These are phyloP conservation scores for Ascomycota sp. DNA, from an alignment of 2,329 filamentous ascomycete genomes.

Conservation along the genomic window DNA sequence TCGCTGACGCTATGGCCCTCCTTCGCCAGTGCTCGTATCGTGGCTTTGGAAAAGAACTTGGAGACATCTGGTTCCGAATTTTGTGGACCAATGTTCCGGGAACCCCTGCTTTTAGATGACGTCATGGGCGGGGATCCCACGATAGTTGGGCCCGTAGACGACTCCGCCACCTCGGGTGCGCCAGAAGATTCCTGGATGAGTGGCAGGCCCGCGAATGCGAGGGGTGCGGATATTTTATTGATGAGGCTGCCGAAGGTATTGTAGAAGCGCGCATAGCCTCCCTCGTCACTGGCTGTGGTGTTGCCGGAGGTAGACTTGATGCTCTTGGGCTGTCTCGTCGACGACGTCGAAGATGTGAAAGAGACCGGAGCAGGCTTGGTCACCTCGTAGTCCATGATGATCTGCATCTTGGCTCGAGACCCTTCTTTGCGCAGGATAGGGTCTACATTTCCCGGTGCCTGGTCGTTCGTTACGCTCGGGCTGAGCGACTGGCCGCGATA, in stretches of 20 bases:
- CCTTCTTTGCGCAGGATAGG: slow-evolving; percentile 27
- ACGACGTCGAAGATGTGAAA: slow-evolving; percentile 12
- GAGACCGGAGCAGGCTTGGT: slow-evolving; percentile 31
- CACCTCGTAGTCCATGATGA: slow-evolving; percentile 28
- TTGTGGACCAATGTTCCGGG: no score
- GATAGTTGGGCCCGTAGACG: slow-evolving; percentile 15
- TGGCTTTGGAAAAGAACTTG: slow-evolving; percentile 66
- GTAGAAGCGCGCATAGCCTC: slow-evolving; percentile 79
- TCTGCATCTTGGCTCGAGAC: slow-evolving; percentile 30
- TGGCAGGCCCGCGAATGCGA: slow-evolving; percentile 83
- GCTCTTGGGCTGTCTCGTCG: slow-evolving; percentile 5
- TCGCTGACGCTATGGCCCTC: slow-evolving; percentile 42
- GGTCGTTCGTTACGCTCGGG: slow-evolving; percentile 51
- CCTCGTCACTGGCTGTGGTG: slow-evolving; percentile 27
- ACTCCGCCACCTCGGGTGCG: slow-evolving; percentile 6
- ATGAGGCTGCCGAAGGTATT: slow-evolving; percentile 75
- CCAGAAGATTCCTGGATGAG: slow-evolving; percentile 29
- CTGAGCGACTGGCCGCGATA: slow-evolving; percentile 44
- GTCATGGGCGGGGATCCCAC: slow-evolving; percentile 11
- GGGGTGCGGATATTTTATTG: slow-evolving; percentile 66
- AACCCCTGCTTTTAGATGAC: slow-evolving; percentile 3
- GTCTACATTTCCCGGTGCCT: slow-evolving; percentile 47
- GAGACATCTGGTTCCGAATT: slow-evolving; percentile 48
- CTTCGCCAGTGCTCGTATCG: slow-evolving; percentile 54
- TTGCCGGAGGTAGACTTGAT: slow-evolving; percentile 9